A percentile compares a stretch with the other conserved stretches of the same genome.
Conservation (phyloP, 139 green algal genomes). For the Pycnococcus provasolii region DNA sequence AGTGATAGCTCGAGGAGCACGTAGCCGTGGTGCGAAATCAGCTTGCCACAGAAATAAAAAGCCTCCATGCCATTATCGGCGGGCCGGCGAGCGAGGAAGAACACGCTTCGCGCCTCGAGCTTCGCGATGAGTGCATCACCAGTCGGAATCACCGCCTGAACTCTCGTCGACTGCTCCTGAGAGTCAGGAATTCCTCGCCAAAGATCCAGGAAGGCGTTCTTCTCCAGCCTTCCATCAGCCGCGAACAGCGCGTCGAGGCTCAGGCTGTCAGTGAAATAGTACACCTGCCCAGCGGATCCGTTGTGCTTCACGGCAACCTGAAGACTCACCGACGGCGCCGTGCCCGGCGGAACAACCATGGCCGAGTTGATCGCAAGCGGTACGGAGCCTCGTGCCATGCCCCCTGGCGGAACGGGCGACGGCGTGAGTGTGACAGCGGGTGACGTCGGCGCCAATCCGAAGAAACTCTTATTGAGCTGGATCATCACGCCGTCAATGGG, state of each 20-base stretch:
- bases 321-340: constrained; percentile 27
- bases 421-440: not conserved
- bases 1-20: no score
- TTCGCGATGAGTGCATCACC: constrained; percentile 14
- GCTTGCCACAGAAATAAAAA: no score
- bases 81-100: constrained; percentile 29
- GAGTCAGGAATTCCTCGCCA: constrained; percentile 12
- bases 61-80: no score
- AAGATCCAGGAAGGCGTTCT: constrained; percentile 31
- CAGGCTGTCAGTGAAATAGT: constrained; percentile 72
- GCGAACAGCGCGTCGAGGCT: constrained; percentile 41
- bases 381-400: not conserved
- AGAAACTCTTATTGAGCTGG: constrained; percentile 87
- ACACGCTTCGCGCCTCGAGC: constrained; percentile 24
- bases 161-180: constrained; percentile 23
- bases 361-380: not conserved
- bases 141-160: constrained; percentile 12
- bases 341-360: constrained; percentile 1
- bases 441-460: constrained; percentile 56
- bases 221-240: constrained; percentile 31
- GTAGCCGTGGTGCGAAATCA: no score
- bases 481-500: constrained; percentile 83
- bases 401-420: not conserved
- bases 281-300: constrained; percentile 57
- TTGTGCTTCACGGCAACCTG: constrained; percentile 72